A percentile compares a stretch with the other conserved stretches of the same genome.
These are phyloP conservation scores for Pythium dissotocum DNA, from an alignment of 352 stramenopile species.

Conservation along the genomic window DNA sequence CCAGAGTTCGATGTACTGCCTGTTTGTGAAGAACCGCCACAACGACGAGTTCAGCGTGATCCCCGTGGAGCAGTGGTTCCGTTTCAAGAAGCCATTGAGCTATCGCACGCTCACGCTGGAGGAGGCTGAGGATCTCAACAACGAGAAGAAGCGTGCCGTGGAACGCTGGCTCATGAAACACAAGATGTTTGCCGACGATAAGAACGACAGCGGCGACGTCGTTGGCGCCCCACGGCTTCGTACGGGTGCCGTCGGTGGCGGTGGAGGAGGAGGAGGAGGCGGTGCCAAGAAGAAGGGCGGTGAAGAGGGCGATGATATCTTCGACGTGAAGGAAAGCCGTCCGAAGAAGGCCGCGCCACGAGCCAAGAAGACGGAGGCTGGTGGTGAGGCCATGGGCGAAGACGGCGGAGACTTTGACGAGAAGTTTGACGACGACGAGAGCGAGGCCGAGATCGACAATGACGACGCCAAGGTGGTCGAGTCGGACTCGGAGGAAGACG, in stretches of 20 bases:
- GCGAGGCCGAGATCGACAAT: constrained; percentile 79
- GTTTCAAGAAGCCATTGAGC: constrained; percentile 87
- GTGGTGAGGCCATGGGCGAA: constrained; percentile 62
- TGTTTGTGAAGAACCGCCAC: constrained; percentile 86
- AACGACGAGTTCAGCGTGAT: constrained; percentile 89
- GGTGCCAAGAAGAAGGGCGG: constrained; percentile 36
- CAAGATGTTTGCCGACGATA: constrained; percentile 80
- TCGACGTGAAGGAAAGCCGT: constrained; percentile 53
- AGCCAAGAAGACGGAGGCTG: constrained; percentile 46
- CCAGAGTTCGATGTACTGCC: constrained; percentile 84
- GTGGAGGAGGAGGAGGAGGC: constrained; percentile 27
- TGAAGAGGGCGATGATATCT: constrained; percentile 61
- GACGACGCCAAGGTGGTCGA: constrained; percentile 62
- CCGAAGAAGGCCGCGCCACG: constrained; percentile 48
- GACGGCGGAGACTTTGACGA: constrained; percentile 87
- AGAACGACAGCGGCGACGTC: constrained; percentile 49
- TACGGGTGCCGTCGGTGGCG: constrained; percentile 55
- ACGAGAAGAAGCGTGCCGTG: constrained; percentile 87
- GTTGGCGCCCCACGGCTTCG: constrained; percentile 68
- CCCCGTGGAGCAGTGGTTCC: constrained; percentile 87
- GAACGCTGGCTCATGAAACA: constrained; percentile 90
- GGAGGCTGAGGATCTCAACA: constrained; percentile 86
- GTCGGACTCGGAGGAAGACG: constrained; percentile 77
- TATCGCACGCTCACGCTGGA: constrained; percentile 86
- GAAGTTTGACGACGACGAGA: constrained; percentile 88